Base-by-base conservation (phyloP, 768 basidiomycete species). In the Saitozyma sp. region DNA sequence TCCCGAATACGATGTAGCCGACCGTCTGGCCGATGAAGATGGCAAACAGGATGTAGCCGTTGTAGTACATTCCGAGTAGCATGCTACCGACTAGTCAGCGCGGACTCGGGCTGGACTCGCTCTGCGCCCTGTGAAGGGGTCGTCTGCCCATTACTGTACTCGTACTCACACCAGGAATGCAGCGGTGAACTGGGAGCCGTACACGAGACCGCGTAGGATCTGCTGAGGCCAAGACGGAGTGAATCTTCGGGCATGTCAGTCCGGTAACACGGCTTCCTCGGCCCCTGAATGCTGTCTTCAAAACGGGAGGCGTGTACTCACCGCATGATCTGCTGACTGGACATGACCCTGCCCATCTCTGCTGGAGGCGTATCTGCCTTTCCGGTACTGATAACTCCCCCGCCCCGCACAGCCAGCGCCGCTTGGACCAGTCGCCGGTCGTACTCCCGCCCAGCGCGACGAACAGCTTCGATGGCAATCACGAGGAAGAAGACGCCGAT, bases 401-500 rank as follows among this genome's bases (percentile, higher is more conserved):
- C 29, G 29, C 29, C 29, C 29, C 5, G 29, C 29, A 29, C 2
- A 29, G 29, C 29, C 29, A 29, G 2, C 29, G 29, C 29, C 29
- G 29, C 29, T 5, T 29, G 42, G 13, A 50, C 41, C n/a, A 80
- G 60, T 14, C 63, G 42, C n/a, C 75, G 52, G 62, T 81, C 80
- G 61, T 78, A 80, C 53, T 78, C 78, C 52, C 80, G 69, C 5
- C 69, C 72, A 10, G 74, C 40, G 17, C 78, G 59, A 46, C 79
- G 69, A 9, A 79, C 62, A 20, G 58, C 69, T 61, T 81, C 80
- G 56, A 79, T 74, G 0, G 69, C 66, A 57, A 81, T 72, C 48
- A 71, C 73, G 10, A 80, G 63, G 59, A 76, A 62, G 71, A 80
- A 79, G 65, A 80, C 66, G 40, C 78, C 79, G 59, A 80, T 75